Evolutionary conservation across 2,329 filamentous ascomycete genomes (phyloP).

Genomic region (Scedosporium aurantiacum): DNA sequence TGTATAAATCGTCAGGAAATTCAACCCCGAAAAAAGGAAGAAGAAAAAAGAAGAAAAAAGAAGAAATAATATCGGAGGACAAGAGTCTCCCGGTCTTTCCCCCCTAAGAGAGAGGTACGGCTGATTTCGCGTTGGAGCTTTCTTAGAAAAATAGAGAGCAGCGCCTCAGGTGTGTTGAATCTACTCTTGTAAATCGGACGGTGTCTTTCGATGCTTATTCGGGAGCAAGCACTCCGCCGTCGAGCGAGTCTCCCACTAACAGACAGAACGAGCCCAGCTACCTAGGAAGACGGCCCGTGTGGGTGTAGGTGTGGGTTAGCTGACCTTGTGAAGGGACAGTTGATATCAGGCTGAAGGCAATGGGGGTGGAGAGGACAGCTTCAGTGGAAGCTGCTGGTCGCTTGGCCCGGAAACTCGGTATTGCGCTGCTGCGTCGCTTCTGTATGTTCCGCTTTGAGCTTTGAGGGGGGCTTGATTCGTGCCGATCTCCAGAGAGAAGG

Average conservation of each 20-base stretch:
- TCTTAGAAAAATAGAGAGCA: too few relatives aligned
- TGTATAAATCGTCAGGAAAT: too few relatives aligned
- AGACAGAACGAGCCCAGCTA: not conserved
- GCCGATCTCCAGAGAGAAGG: not conserved
- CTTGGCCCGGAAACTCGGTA: not conserved
- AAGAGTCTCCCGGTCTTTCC: too few relatives aligned
- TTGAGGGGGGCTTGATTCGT: not conserved
- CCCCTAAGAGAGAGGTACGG: too few relatives aligned
- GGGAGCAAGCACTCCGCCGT: not conserved
- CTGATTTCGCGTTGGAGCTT: too few relatives aligned
- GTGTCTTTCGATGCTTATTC: not conserved
- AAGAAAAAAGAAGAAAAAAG: too few relatives aligned
- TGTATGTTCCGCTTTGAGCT: not conserved
- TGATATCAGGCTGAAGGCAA: constrained; percentile 7
- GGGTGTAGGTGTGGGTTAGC: too few relatives aligned
- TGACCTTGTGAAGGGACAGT: not conserved
- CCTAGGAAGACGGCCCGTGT: constrained; percentile 3
- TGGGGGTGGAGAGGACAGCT: not conserved
- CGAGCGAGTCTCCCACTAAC: not conserved
- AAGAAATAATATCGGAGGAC: too few relatives aligned
- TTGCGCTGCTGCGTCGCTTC: not conserved
- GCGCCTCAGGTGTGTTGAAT: too few relatives aligned
- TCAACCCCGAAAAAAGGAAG: too few relatives aligned
- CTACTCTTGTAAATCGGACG: not conserved
- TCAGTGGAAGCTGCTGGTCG: not conserved